Evolutionary conservation across 2,329 filamentous ascomycete species (phyloP).

Genomic region (Sclerotinia spermophila): DNA sequence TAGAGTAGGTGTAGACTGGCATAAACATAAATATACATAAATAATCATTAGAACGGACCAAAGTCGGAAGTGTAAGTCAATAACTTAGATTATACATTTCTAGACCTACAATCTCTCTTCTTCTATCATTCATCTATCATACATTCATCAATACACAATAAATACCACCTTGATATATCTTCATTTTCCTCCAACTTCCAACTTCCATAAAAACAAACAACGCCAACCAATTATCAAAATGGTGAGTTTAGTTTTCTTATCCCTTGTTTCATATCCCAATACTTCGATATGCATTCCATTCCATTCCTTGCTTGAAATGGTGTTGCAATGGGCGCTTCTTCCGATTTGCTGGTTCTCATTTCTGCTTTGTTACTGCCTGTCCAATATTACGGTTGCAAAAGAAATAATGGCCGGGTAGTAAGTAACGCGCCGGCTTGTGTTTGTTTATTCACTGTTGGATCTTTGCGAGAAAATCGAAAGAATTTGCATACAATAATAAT

Average conservation of each 20-base stretch:
- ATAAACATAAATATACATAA: too few relatives aligned
- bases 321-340: background rate
- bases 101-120: background rate
- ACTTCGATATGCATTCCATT: background rate
- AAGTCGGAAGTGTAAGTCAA: background rate
- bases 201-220: background rate
- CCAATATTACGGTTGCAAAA: background rate
- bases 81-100: background rate
- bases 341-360: background rate
- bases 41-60: constrained; percentile 11
- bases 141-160: background rate
- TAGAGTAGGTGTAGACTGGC: background rate
- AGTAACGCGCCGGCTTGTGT: background rate
- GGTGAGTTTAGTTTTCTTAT: constrained; percentile 1
- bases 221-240: constrained; percentile 1
- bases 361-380: background rate
- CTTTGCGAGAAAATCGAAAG: background rate
- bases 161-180: background rate
- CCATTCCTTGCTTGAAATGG: constrained; percentile 4
- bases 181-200: background rate
- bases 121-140: background rate
- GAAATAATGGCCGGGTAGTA: background rate
- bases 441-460: background rate
- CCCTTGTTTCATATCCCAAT: background rate
- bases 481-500: background rate